Percentiles rank a stretch among this genome's conserved stretches.
These are phyloP conservation scores for Kazachstania kunashirensis DNA, from an alignment of 805 yeast genomes.

Conservation along the genomic window DNA sequence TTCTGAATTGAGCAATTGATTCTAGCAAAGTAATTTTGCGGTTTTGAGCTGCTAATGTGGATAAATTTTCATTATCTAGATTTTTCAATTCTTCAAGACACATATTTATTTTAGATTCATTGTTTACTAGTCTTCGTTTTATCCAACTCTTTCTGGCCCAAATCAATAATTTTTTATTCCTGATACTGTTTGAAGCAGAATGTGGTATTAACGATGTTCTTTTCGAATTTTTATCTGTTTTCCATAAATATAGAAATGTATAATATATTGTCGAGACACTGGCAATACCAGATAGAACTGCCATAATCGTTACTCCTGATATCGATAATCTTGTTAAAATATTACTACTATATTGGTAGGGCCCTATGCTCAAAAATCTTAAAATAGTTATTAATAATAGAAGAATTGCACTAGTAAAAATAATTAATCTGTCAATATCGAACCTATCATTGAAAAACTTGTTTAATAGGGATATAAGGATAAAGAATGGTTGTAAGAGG, in stretches of 20 bases:
- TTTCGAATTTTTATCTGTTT: slow-evolving; percentile 3
- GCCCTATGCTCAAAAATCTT: slow-evolving; percentile 19
- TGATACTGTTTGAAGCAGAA: slow-evolving; percentile 6
- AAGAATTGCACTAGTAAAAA: slow-evolving; percentile 13
- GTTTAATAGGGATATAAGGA: slow-evolving; percentile 20
- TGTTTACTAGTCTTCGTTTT: slow-evolving; percentile 12
- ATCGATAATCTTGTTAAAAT: slow-evolving; percentile 27
- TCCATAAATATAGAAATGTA: slow-evolving; percentile 13
- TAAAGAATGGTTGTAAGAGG: slow-evolving; percentile 25
- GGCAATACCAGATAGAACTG: slow-evolving; percentile 27
- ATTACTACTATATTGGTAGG: slow-evolving; percentile 21
- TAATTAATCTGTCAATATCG: slow-evolving; percentile 15
- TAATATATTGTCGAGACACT: slow-evolving; percentile 27
- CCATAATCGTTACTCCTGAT: slow-evolving; percentile 27
- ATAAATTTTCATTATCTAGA: slow-evolving; percentile 10
- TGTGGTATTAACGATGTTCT: neutral
- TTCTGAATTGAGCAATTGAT: slow-evolving; percentile 19
- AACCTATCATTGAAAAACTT: slow-evolving; percentile 25
- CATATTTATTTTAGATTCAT: slow-evolving; percentile 14
- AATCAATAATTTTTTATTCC: slow-evolving; percentile 12
- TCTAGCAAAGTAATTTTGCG: slow-evolving; percentile 11
- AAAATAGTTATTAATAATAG: slow-evolving; percentile 10
- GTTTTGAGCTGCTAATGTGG: neutral
- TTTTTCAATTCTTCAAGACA: slow-evolving; percentile 11
- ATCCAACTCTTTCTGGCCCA: slow-evolving; percentile 21